Evolutionary conservation across 805 yeast species (phyloP).

Genomic region (Schizosaccharomyces japonicus): DNA sequence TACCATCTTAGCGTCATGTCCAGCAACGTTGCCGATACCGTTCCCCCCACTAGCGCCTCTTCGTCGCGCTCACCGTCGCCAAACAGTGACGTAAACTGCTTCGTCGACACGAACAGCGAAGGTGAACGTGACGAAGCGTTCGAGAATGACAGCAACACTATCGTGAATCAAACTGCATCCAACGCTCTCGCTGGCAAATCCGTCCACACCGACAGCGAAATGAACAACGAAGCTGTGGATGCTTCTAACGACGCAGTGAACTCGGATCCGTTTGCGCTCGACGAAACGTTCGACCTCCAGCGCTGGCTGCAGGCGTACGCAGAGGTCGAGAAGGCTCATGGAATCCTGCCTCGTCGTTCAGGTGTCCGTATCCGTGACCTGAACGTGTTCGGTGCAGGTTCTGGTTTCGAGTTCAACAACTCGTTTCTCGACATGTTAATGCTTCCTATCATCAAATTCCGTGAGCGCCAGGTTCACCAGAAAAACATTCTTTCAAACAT

Average conservation of each 20-base stretch:
- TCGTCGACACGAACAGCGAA: too few species aligned
- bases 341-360: constrained; percentile 17
- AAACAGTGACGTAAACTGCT: too few species aligned
- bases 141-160: too few species aligned
- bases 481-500: constrained; percentile 8
- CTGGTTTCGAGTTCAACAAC: constrained; percentile 22
- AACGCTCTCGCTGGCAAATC: too few species aligned
- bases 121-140: too few species aligned
- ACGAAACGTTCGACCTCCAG: not conserved
- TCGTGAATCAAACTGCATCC: too few species aligned
- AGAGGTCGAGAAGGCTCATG: constrained; percentile 11
- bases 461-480: not conserved
- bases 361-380: constrained; percentile 20
- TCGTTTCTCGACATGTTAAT: constrained; percentile 23
- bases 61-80: too few species aligned
- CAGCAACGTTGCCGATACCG: too few species aligned
- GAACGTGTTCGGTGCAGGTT: constrained; percentile 24
- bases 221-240: too few species aligned
- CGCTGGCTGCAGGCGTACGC: not conserved
- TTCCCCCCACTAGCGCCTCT: too few species aligned
- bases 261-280: not conserved
- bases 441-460: constrained; percentile 10
- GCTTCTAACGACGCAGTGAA: not conserved
- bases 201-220: too few species aligned
- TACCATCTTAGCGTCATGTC: too few species aligned